Percentiles rank a stretch among this genome's conserved stretches.
Conservation (phyloP, 164 flowering plant species). For the Echeveria elegans region DNA sequence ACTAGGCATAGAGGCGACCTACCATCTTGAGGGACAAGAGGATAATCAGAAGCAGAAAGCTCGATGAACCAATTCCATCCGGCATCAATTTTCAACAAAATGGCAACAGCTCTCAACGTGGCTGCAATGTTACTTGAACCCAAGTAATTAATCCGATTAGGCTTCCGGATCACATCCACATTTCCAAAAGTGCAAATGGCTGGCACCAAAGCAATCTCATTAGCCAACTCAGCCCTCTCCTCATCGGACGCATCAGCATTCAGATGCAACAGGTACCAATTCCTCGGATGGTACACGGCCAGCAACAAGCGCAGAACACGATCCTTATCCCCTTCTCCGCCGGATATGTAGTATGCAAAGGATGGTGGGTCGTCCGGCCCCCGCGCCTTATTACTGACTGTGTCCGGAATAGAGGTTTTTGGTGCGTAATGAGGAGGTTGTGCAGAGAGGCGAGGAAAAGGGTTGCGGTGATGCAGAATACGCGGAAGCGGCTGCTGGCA, state of each 20-base stretch:
- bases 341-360: slow-evolving; percentile 81
- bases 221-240: slow-evolving; percentile 46
- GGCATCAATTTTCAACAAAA: slow-evolving; percentile 57
- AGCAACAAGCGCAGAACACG: slow-evolving; percentile 57
- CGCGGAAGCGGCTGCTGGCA: slow-evolving; percentile 71
- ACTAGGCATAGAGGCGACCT: slow-evolving; percentile 16
- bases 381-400: slow-evolving; percentile 30
- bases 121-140: slow-evolving; percentile 68
- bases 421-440: slow-evolving; percentile 20
- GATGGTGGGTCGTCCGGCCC: slow-evolving; percentile 71
- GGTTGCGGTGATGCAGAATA: slow-evolving; percentile 57
- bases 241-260: slow-evolving; percentile 45
- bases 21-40: slow-evolving; percentile 91
- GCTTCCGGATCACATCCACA: slow-evolving; percentile 83
- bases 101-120: slow-evolving; percentile 58
- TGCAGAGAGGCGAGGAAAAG: slow-evolving; percentile 49
- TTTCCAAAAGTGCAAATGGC: slow-evolving; percentile 63
- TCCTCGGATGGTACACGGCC: slow-evolving; percentile 86
- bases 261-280: slow-evolving; percentile 75
- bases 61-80: slow-evolving; percentile 91
- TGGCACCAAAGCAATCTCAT: slow-evolving; percentile 43
- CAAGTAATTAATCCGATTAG: slow-evolving; percentile 62
- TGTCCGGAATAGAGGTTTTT: slow-evolving; percentile 24
- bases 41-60: slow-evolving; percentile 84
- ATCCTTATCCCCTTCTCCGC: slow-evolving; percentile 55